Conservation (phyloP, 2,329 filamentous ascomycete species). For the Trichoderma afroharzianum region DNA sequence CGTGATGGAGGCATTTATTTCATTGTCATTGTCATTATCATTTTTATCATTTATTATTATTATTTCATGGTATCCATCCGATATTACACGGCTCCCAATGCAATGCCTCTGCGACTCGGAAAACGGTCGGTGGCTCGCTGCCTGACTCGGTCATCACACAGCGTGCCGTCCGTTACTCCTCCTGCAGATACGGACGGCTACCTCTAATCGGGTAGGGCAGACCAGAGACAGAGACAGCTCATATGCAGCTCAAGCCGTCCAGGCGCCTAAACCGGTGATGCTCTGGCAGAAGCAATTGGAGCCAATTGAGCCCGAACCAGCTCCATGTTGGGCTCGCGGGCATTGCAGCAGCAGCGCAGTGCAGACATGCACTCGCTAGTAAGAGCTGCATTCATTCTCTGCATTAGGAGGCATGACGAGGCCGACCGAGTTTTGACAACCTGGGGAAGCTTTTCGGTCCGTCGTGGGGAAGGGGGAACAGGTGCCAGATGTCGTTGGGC, state of each 20-base stretch:
- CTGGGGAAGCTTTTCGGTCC: slow-evolving; percentile 16
- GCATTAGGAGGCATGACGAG: slow-evolving; percentile 1
- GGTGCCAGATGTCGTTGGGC: not conserved
- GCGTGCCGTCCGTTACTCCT: not conserved
- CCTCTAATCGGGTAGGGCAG: not conserved
- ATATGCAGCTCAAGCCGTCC: not conserved
- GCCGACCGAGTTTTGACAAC: slow-evolving; percentile 7
- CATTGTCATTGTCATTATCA: not conserved
- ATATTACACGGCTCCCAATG: not conserved
- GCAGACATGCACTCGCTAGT: slow-evolving; percentile 11
- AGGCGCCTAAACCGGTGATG: slow-evolving; percentile 2
- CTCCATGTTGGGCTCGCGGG: slow-evolving; percentile 15
- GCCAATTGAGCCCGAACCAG: not conserved
- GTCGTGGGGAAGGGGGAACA: slow-evolving; percentile 13
- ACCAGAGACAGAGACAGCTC: slow-evolving; percentile 1
- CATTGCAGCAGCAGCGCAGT: slow-evolving; percentile 8
- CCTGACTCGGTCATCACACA: slow-evolving; percentile 7
- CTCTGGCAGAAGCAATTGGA: not conserved
- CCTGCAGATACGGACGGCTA: not conserved
- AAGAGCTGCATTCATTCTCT: slow-evolving; percentile 15
- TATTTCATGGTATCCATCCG: not conserved
- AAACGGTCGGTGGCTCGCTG: slow-evolving; percentile 4
- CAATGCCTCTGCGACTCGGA: not conserved
- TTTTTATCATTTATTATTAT: not conserved
- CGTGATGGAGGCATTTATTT: not conserved